Base-by-base conservation (phyloP, 805 yeast genomes). In the Cyberlindnera japonica region DNA sequence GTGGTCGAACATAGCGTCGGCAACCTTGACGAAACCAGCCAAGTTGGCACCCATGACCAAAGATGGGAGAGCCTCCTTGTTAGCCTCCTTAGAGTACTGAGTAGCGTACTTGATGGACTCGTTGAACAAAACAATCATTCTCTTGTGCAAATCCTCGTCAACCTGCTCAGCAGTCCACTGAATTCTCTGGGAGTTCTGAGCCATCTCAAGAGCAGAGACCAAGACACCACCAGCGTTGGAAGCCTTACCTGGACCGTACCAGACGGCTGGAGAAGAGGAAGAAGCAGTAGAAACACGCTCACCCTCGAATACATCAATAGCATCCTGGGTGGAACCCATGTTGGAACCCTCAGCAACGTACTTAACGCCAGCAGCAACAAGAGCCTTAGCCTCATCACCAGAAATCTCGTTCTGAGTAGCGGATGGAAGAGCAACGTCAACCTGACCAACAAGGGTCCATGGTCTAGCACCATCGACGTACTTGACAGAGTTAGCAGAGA, bases 211-310 rank as follows among this genome's bases (percentile, higher is more conserved):
- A 63, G 97, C 98, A 45, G 96, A 88, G 44, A 90, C 97, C 44
- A 96, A 95, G 58, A 91, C 99, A 81, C 99, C 99, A 74, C 98
- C 99, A 74, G 95, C 84, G 81, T 91, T 91, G 61, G 97, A 91
- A 57, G 97, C 97, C 80, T 91, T 91, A 72, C 97, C 98, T 65
- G 97, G 97, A 60, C 95, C 98, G 72, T 90, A 91, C 99, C 99
- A 91, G 69, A 89, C 86, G 48, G 79, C 72, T 55, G 66, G 68
- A 43, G 72, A 53, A 44, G 69, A 60, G 34, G 67, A 59, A 23
- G 69, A 47, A 40, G 68, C 50, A 43, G 68, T 66, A 39, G 67
- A 52, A 31, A 64, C 33, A 74, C 91, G 80, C 67, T 75, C 79
- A 58, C 83, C 86, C 79, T 91, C 99, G 59, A 90, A 91, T 48